phyloP scores from a whole-genome alignment of 805 yeast species.

The Yamadazyma ubonensis region DNA sequence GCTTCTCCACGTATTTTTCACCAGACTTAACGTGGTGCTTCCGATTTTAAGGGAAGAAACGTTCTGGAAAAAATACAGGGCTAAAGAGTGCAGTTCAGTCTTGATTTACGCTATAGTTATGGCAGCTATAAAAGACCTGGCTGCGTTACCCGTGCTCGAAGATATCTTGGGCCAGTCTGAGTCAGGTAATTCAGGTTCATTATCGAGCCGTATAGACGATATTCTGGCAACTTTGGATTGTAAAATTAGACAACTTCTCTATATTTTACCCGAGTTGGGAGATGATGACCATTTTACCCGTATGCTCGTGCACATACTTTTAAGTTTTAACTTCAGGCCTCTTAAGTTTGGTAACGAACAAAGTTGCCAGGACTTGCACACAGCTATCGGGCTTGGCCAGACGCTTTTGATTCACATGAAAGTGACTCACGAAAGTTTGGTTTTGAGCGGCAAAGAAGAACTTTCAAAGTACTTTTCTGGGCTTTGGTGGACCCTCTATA shows the following conservation, averaged over 20 bases:
- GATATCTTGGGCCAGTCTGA: neutral
- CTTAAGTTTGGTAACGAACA: conserved; percentile 30
- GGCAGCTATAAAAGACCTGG: conserved; percentile 26
- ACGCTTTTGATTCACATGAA: conserved; percentile 12
- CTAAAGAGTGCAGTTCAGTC: conserved; percentile 20
- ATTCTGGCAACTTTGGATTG: conserved; percentile 18
- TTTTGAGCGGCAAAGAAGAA: conserved; percentile 1
- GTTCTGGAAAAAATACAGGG: conserved; percentile 29
- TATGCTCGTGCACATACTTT: conserved; percentile 20
- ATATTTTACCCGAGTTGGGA: conserved; percentile 30
- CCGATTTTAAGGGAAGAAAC: conserved; percentile 28
- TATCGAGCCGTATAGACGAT: conserved; percentile 7
- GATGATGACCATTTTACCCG: conserved; percentile 28
- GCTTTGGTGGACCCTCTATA: conserved; percentile 35
- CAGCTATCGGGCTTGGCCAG: conserved; percentile 20
- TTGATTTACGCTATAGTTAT: conserved; percentile 28
- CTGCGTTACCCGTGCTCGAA: conserved; percentile 23
- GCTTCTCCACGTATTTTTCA: conserved; percentile 29
- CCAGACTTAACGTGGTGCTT: conserved; percentile 31
- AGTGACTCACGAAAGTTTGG: conserved; percentile 7
- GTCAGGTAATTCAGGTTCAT: neutral
- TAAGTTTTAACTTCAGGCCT: conserved; percentile 26
- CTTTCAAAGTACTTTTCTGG: conserved; percentile 19
- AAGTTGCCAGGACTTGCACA: conserved; percentile 28
- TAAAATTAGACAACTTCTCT: conserved; percentile 33